Percentiles rank a stretch among this genome's conserved stretches.
These are phyloP conservation scores for Pharnaceum exiguum DNA, from an alignment of 148 eudicot species.

Conservation along the genomic window DNA sequence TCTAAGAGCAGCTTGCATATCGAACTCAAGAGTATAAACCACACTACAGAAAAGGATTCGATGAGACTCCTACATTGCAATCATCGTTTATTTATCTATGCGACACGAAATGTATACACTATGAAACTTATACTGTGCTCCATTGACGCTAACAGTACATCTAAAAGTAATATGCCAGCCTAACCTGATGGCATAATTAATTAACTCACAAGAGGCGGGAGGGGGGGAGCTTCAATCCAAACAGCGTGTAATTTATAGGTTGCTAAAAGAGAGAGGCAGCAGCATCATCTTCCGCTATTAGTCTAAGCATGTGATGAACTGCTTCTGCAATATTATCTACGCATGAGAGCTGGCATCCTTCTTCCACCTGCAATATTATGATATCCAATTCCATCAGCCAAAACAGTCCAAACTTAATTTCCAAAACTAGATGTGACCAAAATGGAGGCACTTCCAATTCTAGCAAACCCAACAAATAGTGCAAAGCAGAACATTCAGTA, in stretches of 20 bases:
- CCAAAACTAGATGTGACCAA: conserved; percentile 3
- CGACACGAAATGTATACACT: no score
- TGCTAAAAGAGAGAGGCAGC: conserved; percentile 22
- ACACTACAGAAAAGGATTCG: no score
- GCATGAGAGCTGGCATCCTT: conserved; percentile 72
- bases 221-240: no score
- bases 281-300: conserved; percentile 64
- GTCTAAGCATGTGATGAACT: conserved; percentile 81
- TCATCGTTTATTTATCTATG: no score
- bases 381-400: conserved; percentile 15
- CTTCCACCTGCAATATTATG: conserved; percentile 73
- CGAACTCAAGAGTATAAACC: no score
- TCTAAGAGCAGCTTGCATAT: no score
- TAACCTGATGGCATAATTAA: no score
- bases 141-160: no score
- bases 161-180: no score
- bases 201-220: no score
- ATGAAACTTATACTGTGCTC: no score
- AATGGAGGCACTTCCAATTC: conserved; percentile 6
- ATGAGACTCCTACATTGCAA: no score
- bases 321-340: conserved; percentile 82
- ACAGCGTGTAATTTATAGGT: conserved; percentile 15
- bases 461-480: conserved; percentile 21
- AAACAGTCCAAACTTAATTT: conserved; percentile 10
- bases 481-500: not conserved